These are phyloP conservation scores for Aureobasidium sp. DNA, from an alignment of 2,329 filamentous ascomycete genomes.

Conservation along the genomic window DNA sequence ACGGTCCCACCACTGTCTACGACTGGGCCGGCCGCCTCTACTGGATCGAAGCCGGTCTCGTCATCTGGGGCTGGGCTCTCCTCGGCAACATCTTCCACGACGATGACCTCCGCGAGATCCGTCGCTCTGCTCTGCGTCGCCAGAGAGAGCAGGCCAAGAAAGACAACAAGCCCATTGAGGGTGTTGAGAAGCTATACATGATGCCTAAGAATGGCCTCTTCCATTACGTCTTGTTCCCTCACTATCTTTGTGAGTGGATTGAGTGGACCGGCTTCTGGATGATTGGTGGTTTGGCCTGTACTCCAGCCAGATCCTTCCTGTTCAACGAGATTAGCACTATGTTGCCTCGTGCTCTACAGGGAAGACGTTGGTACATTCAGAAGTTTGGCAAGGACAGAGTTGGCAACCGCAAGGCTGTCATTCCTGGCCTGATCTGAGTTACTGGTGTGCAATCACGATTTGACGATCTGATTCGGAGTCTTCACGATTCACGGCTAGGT, in stretches of 20 bases:
- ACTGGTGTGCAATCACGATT: not conserved
- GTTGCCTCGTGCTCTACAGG: slow-evolving; percentile 76
- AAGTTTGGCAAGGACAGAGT: slow-evolving; percentile 83
- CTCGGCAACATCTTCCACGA: slow-evolving; percentile 82
- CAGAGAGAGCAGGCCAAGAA: slow-evolving; percentile 46
- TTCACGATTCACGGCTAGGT: not conserved
- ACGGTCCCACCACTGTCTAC: slow-evolving; percentile 58
- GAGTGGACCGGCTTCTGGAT: slow-evolving; percentile 92
- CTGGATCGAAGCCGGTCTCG: slow-evolving; percentile 56
- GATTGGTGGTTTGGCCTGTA: slow-evolving; percentile 56
- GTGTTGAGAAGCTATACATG: slow-evolving; percentile 75
- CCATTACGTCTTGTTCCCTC: slow-evolving; percentile 74
- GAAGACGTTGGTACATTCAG: slow-evolving; percentile 77
- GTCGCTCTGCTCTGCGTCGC: slow-evolving; percentile 58
- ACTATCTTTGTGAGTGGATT: slow-evolving; percentile 94
- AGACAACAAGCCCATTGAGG: slow-evolving; percentile 39
- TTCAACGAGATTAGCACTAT: slow-evolving; percentile 86
- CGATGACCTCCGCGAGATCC: slow-evolving; percentile 79
- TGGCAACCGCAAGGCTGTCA: slow-evolving; percentile 64
- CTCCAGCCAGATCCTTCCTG: slow-evolving; percentile 73
- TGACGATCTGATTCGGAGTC: not conserved
- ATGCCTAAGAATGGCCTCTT: slow-evolving; percentile 82
- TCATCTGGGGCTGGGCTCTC: slow-evolving; percentile 70
- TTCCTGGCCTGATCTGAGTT: slow-evolving; percentile 50
- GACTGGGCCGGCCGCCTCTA: slow-evolving; percentile 44